phyloP scores from a whole-genome alignment of 2,329 filamentous ascomycete genomes.

The Calonectria leucothoes region DNA sequence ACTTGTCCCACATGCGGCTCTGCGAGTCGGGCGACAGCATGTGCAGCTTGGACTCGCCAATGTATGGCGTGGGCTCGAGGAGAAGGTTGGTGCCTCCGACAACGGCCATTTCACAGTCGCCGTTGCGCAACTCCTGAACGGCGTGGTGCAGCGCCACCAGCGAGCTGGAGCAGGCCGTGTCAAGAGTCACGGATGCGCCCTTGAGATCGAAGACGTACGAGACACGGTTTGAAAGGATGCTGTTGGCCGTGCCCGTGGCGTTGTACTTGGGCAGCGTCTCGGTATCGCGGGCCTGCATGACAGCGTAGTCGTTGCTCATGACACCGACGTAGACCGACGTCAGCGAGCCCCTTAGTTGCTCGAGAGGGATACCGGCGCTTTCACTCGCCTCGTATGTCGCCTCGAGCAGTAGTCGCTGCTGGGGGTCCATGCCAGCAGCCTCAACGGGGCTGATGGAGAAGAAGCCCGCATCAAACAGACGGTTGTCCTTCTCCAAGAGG shows the following conservation, averaged over 20 bases:
- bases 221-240: slow-evolving; percentile 31
- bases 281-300: slow-evolving; percentile 4
- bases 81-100: slow-evolving; percentile 31
- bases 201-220: slow-evolving; percentile 35
- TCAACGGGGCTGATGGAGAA: slow-evolving; percentile 27
- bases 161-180: slow-evolving; percentile 53
- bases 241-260: slow-evolving; percentile 15
- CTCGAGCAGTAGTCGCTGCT: slow-evolving; percentile 48
- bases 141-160: slow-evolving; percentile 48
- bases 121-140: slow-evolving; percentile 24
- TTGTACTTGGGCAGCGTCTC: neutral
- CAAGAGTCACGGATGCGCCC: slow-evolving; percentile 43
- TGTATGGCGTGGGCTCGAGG: slow-evolving; percentile 22
- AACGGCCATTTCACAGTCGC: slow-evolving; percentile 25
- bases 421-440: slow-evolving; percentile 45
- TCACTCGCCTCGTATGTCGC: slow-evolving; percentile 47
- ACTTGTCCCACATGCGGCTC: neutral
- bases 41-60: neutral
- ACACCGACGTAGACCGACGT: slow-evolving; percentile 38
- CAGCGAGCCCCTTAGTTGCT: slow-evolving; percentile 8
- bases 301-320: slow-evolving; percentile 42
- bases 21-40: neutral
- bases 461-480: slow-evolving; percentile 35
- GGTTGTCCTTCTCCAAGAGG: slow-evolving; percentile 29
- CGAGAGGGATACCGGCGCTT: neutral